Conservation (phyloP, 1,284 basidiomycete species). For the Filobasidium uniguttulatum region DNA sequence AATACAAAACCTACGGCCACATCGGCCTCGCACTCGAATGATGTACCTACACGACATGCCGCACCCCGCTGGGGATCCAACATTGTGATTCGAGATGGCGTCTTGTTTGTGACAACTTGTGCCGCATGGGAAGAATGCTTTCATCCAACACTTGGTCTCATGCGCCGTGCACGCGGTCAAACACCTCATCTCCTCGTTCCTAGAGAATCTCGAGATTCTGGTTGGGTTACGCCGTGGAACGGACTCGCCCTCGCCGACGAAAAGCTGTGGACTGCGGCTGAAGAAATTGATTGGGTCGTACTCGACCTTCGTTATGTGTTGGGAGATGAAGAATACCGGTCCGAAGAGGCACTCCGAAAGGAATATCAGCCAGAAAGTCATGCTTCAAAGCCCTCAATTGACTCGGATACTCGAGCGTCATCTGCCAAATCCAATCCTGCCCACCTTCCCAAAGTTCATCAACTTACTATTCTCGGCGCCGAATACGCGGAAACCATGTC, state of each 20-base stretch:
- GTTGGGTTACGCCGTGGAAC: too few species aligned
- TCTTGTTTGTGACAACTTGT: neutral
- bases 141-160: neutral
- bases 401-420: neutral
- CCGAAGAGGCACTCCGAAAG: neutral
- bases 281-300: constrained; percentile 11
- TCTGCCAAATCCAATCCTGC: neutral
- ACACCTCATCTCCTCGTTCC: neutral
- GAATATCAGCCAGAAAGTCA: neutral
- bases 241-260: neutral
- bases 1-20: too few species aligned
- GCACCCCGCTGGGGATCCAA: neutral
- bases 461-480: constrained; percentile 7
- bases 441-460: constrained; percentile 5
- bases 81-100: neutral
- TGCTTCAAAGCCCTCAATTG: too few species aligned
- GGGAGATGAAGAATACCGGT: constrained; percentile 4
- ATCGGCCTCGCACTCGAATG: too few species aligned
- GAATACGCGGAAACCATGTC: constrained; percentile 10
- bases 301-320: constrained; percentile 3
- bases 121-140: neutral
- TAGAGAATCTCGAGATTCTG: neutral
- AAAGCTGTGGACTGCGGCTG: neutral
- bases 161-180: neutral
- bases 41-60: too few species aligned